A percentile compares a stretch with the other conserved stretches of the same genome.
phyloP scores from a whole-genome alignment of 2,329 filamentous ascomycete species.

The Monosporascus ibericus region DNA sequence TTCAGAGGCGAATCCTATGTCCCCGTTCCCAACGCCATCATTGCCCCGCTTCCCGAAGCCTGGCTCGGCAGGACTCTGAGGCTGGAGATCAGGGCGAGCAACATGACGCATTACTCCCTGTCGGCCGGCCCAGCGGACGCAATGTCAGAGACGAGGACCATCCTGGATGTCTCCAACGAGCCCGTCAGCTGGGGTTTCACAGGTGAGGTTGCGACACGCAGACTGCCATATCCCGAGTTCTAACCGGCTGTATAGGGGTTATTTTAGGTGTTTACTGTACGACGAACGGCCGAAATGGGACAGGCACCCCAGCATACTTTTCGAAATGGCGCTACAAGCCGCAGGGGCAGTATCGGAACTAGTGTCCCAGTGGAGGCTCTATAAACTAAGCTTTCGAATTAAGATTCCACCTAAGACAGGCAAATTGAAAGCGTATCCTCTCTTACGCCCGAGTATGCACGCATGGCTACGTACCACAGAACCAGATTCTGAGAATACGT shows the following conservation, averaged over 20 bases:
- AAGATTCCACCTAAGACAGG: no score
- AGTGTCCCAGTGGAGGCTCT: background rate
- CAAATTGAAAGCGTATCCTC: no score
- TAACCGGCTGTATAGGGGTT: slow-evolving; percentile 29
- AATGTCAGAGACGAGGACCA: slow-evolving; percentile 24
- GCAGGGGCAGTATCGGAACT: slow-evolving; percentile 30
- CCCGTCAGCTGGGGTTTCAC: slow-evolving; percentile 35
- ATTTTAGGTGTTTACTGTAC: slow-evolving; percentile 48
- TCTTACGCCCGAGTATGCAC: no score
- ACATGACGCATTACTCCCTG: slow-evolving; percentile 39
- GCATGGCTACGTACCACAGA: no score
- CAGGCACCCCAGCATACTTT: slow-evolving; percentile 37
- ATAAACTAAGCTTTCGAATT: no score
- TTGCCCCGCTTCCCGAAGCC: slow-evolving; percentile 30
- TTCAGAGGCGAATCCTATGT: slow-evolving; percentile 38
- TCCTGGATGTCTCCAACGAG: slow-evolving; percentile 28
- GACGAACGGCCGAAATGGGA: slow-evolving; percentile 40
- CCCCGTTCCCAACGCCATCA: slow-evolving; percentile 29
- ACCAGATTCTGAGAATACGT: no score
- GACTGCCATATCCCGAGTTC: background rate
- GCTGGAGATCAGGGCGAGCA: slow-evolving; percentile 36
- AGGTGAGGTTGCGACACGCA: slow-evolving; percentile 20
- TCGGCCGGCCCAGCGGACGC: slow-evolving; percentile 28
- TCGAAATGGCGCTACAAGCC: slow-evolving; percentile 40
- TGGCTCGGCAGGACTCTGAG: slow-evolving; percentile 32